A percentile compares a stretch with the other conserved stretches of the same genome.
These are phyloP conservation scores for Termitomyces sp. DNA, from an alignment of 768 basidiomycete genomes.

Conservation along the genomic window DNA sequence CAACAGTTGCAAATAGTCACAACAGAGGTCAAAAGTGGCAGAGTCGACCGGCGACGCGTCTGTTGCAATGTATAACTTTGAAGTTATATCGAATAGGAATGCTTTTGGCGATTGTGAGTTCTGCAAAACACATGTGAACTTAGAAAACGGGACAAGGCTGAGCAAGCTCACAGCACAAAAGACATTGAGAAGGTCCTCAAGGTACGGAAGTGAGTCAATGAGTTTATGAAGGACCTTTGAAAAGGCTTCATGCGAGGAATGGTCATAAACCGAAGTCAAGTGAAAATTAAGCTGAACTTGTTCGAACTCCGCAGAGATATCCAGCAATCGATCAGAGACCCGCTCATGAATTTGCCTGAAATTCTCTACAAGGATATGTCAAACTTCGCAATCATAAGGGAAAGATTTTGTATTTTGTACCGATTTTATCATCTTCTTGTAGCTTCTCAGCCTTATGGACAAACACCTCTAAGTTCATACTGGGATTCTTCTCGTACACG, in stretches of 20 bases:
- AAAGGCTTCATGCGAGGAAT: conserved; percentile 87
- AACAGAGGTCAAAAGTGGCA: conserved; percentile 83
- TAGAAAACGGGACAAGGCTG: background rate
- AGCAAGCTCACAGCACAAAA: conserved; percentile 60
- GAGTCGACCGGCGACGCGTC: conserved; percentile 90
- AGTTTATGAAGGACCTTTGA: conserved; percentile 85
- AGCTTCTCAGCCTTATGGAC: conserved; percentile 94
- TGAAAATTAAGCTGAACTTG: conserved; percentile 81
- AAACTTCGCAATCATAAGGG: background rate
- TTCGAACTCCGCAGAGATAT: conserved; percentile 70
- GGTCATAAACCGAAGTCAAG: conserved; percentile 91
- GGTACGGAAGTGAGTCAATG: conserved; percentile 75
- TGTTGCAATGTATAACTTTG: conserved; percentile 87
- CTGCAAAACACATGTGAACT: conserved; percentile 31
- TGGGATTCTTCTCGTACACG: conserved; percentile 69
- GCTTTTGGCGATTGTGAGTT: conserved; percentile 92
- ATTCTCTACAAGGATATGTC: conserved; percentile 51
- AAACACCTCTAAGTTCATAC: conserved; percentile 83
- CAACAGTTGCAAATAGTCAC: conserved; percentile 85
- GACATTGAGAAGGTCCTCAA: conserved; percentile 84
- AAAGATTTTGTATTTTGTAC: conserved; percentile 31
- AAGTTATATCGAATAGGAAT: conserved; percentile 84
- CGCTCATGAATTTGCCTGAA: conserved; percentile 88
- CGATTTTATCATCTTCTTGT: conserved; percentile 86
- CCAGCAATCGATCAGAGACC: conserved; percentile 74